Evolutionary conservation across 176 grass and related monocot genomes (phyloP).

Genomic region (Ampelocalamus luodianensis): DNA sequence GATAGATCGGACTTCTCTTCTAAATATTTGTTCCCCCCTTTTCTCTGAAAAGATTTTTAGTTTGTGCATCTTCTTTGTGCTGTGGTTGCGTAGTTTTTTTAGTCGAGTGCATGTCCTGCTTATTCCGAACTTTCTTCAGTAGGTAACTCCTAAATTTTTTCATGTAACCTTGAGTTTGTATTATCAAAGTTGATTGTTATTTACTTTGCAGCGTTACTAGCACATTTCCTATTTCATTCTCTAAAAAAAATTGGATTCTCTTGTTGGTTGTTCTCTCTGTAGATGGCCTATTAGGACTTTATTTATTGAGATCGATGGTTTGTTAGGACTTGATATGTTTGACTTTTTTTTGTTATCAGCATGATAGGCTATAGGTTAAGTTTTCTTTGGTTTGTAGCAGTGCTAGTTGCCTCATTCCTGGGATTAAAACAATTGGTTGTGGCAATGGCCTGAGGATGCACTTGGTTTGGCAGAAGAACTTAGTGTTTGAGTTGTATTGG

Average conservation of each 20-base stretch:
- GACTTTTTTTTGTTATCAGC: not conserved
- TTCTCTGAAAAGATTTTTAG: not conserved
- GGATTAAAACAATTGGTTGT: not conserved
- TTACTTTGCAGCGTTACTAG: not conserved
- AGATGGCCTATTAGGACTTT: not conserved
- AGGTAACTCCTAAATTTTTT: not conserved
- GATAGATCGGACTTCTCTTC: not conserved
- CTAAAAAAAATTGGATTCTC: not conserved
- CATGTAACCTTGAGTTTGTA: not conserved
- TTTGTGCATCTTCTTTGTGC: not conserved
- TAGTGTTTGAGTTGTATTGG: not conserved
- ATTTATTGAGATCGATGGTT: not conserved
- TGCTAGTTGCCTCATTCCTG: conserved; percentile 12
- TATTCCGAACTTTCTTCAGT: not conserved
- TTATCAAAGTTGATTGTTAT: not conserved
- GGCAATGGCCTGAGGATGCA: not conserved
- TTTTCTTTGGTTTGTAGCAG: not conserved
- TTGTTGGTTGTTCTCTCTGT: conserved; percentile 17
- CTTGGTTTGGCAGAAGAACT: not conserved
- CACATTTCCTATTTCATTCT: not conserved
- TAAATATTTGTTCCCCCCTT: not conserved
- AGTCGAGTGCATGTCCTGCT: not conserved
- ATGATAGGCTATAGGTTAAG: not conserved
- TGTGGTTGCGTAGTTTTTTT: not conserved
- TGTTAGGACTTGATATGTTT: not conserved